Evolutionary conservation across 257 asterid genomes (phyloP).

Genomic region (Cinchona pubescens): DNA sequence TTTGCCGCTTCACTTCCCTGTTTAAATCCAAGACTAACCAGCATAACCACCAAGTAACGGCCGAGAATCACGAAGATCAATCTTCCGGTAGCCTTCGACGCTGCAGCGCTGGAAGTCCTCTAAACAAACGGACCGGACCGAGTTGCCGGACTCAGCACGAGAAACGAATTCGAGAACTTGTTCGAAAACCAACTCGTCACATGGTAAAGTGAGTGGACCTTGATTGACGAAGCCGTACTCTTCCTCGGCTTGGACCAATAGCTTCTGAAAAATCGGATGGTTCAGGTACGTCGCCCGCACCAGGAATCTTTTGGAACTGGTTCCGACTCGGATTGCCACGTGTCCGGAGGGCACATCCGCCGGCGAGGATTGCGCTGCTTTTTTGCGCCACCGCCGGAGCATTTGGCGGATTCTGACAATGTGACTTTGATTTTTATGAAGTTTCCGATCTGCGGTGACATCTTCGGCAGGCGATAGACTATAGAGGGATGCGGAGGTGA

Average conservation of each 20-base stretch:
- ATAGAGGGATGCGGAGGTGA: too few relatives aligned
- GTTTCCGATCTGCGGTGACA: slow-evolving; percentile 33
- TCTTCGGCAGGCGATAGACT: neutral
- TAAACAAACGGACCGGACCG: slow-evolving; percentile 14
- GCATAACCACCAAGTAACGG: slow-evolving; percentile 49
- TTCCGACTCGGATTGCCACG: slow-evolving; percentile 72
- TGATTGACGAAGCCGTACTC: slow-evolving; percentile 64
- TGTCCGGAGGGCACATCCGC: slow-evolving; percentile 81
- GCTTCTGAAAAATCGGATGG: slow-evolving; percentile 63
- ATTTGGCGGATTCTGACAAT: slow-evolving; percentile 69
- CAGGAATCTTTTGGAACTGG: slow-evolving; percentile 44
- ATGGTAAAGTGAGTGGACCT: slow-evolving; percentile 72
- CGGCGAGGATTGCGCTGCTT: slow-evolving; percentile 41
- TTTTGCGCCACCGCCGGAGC: slow-evolving; percentile 66
- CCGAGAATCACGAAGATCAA: slow-evolving; percentile 44
- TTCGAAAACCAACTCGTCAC: slow-evolving; percentile 68
- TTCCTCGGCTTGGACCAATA: slow-evolving; percentile 65
- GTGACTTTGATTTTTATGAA: slow-evolving; percentile 48
- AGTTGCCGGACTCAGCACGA: slow-evolving; percentile 20
- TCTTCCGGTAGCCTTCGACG: slow-evolving; percentile 36
- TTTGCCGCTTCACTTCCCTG: neutral
- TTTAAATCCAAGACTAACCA: neutral
- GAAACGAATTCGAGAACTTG: slow-evolving; percentile 56
- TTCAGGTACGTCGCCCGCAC: slow-evolving; percentile 71
- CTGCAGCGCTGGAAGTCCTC: slow-evolving; percentile 50